Evolutionary conservation across 2,329 filamentous ascomycete species (phyloP), one percentile per base, ranked within the genome.

Genomic region (Aspergillus tubingensis): DNA sequence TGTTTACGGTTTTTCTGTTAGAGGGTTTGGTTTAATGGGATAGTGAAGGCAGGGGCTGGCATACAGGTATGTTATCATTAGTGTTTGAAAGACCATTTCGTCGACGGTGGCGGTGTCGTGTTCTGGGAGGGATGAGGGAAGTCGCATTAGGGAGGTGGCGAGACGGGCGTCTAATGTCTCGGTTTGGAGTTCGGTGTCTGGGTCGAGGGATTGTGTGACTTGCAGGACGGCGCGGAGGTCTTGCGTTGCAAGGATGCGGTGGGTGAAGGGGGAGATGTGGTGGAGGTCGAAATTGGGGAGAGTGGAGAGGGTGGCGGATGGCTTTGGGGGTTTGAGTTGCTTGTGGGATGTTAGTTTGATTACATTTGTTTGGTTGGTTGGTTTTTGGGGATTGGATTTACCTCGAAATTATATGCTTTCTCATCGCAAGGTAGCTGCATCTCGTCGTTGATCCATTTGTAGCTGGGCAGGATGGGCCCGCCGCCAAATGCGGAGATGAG

Each of bases 391-490:
- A 11, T 10, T 10, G 27, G 10, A 10, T 6, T 11, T 62, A 71
- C 67, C 5, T 54, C 59, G 6, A 30, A 54, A 49, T 65, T 63
- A 68, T 72, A 79, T 59, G 91, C 82, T 10, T 82, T 78, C 72
- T 95, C 90, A 68, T 93, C 89, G 68, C 91, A 93, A 0, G 91
- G 91, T 2, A 96, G 78, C 5, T 82, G 84, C 7, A 91, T 88
- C 63, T 89, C 85, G 73, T 7, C 91, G 81, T 72, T 44, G 54
- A 38, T 65, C 63, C 21, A 70, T 50, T 50, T 50, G 8, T 32
- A 27, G 54, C 13, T 53, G 51, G 41, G 66, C 64, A 13, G 58
- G 52, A 44, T 30, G 62, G 49, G 67, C 61, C 11, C 66, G 62
- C 8, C 64, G 17, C 61, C 23, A 7, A 94, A 86, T 4, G 90